Percentiles rank a stretch among this genome's conserved stretches.
phyloP scores from a whole-genome alignment of 139 green algal genomes.

The Coelastrella sp. region DNA sequence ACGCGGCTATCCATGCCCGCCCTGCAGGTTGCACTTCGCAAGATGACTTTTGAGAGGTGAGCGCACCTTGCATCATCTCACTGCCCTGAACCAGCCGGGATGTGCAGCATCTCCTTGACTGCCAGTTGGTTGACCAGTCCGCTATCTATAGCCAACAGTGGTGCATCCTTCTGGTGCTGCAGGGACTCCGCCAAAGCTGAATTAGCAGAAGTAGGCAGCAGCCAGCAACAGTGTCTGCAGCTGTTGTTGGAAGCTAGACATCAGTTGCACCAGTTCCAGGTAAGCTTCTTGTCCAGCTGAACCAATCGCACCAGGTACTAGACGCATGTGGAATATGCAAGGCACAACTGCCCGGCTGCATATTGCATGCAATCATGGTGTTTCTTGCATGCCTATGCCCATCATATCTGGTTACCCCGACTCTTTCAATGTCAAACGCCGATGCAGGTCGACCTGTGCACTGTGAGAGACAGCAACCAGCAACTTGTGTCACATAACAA shows the following conservation, averaged over 20 bases:
- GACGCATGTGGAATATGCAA: no score
- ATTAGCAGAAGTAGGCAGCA: neutral
- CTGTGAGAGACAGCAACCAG: slow-evolving; percentile 14
- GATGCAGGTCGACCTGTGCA: neutral
- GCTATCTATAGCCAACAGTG: neutral
- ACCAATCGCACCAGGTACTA: no score
- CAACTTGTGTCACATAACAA: slow-evolving; percentile 8
- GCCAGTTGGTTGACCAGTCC: neutral
- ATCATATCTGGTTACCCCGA: no score
- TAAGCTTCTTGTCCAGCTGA: no score
- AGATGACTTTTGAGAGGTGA: slow-evolving; percentile 27
- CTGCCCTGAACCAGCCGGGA: no score
- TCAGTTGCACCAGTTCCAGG: slow-evolving; percentile 17
- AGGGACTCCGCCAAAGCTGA: neutral
- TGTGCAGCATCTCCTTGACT: no score
- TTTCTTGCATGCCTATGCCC: no score
- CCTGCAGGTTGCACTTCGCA: slow-evolving; percentile 26
- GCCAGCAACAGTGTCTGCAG: slow-evolving; percentile 20
- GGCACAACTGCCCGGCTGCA: no score
- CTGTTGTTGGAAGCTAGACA: neutral
- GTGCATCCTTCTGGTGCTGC: neutral
- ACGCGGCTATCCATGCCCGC: neutral
- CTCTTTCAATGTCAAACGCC: neutral
- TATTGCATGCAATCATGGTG: no score
- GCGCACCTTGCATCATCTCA: neutral